A percentile compares a stretch with the other conserved stretches of the same genome.
phyloP scores from a whole-genome alignment of 2,329 filamentous ascomycete species.

The Ophiognomonia clavigignenti-juglandacearum region DNA sequence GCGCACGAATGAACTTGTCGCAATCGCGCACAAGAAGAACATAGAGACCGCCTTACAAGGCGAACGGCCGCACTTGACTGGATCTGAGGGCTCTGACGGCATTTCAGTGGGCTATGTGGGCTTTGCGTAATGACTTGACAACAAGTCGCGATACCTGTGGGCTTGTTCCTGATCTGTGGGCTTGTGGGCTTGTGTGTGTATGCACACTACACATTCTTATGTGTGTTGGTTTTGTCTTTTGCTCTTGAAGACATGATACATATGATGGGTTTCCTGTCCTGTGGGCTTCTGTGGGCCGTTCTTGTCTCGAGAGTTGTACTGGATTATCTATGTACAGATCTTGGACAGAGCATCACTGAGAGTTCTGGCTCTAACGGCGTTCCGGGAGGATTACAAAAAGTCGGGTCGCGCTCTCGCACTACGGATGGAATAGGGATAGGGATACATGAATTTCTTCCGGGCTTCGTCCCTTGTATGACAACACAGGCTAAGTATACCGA shows the following conservation, averaged over 20 bases:
- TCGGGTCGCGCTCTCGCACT: constrained; percentile 7
- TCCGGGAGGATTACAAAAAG: constrained; percentile 14
- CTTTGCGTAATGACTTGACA: constrained; percentile 40
- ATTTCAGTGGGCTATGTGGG: constrained; percentile 50
- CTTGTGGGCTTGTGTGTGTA: constrained; percentile 22
- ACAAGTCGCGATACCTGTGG: constrained; percentile 47
- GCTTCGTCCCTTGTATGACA: too few species aligned
- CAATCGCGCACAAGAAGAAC: constrained; percentile 43
- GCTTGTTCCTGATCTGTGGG: constrained; percentile 35
- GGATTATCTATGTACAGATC: constrained; percentile 16
- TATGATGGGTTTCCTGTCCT: constrained; percentile 22
- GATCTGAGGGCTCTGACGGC: constrained; percentile 41
- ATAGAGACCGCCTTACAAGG: constrained; percentile 63
- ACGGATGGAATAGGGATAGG: too few species aligned
- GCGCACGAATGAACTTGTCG: not conserved
- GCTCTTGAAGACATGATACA: constrained; percentile 21
- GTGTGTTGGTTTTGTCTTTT: too few species aligned
- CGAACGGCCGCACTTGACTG: constrained; percentile 33
- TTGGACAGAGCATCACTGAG: constrained; percentile 11
- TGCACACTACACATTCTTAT: constrained; percentile 12
- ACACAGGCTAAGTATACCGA: constrained; percentile 19
- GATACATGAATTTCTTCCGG: too few species aligned
- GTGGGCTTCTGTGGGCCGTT: constrained; percentile 20
- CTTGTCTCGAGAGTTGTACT: constrained; percentile 10
- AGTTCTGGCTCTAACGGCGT: constrained; percentile 17